A percentile compares a stretch with the other conserved stretches of the same genome.
Evolutionary conservation across 2,329 filamentous ascomycete species (phyloP).

Genomic region (Drechslerella coelobrocha): DNA sequence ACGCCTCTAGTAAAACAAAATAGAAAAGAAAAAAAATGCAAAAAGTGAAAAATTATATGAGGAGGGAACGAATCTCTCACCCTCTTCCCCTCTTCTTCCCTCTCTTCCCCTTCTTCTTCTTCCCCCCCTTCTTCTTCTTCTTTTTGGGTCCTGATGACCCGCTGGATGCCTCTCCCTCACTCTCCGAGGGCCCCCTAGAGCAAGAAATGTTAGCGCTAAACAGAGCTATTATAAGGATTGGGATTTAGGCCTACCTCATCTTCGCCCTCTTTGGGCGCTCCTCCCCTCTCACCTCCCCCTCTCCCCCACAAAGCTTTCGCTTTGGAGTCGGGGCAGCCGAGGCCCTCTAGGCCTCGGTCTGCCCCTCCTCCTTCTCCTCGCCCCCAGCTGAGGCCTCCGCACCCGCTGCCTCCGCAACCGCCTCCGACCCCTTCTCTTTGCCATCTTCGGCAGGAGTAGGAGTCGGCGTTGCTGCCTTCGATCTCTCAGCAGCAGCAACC

Average conservation of each 20-base stretch:
- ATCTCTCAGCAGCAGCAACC: conserved; percentile 41
- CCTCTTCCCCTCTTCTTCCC: background rate
- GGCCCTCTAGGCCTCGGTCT: conserved; percentile 31
- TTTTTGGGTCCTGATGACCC: background rate
- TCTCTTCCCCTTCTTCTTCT: background rate
- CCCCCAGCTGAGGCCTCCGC: conserved; percentile 12
- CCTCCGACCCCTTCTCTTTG: conserved; percentile 45
- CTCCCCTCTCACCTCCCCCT: conserved; percentile 32
- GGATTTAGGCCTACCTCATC: background rate
- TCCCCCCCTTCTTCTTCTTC: background rate
- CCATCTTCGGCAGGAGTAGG: conserved; percentile 11
- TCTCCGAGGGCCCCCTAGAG: background rate
- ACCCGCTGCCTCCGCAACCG: conserved; percentile 14
- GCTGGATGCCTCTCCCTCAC: background rate
- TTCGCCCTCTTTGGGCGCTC: conserved; percentile 1
- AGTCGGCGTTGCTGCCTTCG: conserved; percentile 18
- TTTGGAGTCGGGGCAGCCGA: conserved; percentile 33
- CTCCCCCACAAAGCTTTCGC: conserved; percentile 24
- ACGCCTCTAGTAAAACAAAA: conserved; percentile 3
- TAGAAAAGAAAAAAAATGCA: background rate
- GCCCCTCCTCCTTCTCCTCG: conserved; percentile 27
- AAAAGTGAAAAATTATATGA: background rate
- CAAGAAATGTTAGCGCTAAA: background rate
- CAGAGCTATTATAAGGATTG: background rate
- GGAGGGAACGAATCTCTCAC: background rate